phyloP scores from a whole-genome alignment of 2,329 filamentous ascomycete genomes.

The Bipolaris gigantea region DNA sequence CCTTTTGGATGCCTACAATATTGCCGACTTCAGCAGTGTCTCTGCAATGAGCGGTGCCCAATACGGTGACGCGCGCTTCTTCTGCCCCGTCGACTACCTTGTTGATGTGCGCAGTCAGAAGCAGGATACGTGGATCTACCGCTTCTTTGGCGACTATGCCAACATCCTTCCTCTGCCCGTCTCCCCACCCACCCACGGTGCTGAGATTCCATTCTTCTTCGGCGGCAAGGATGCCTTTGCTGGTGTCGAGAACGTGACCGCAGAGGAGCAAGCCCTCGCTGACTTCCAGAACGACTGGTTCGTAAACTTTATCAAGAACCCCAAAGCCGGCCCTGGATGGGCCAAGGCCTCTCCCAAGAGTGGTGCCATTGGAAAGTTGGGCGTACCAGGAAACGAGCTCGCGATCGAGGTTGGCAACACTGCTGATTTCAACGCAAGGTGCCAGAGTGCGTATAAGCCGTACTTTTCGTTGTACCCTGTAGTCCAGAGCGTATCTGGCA shows the following conservation, averaged over 20 bases:
- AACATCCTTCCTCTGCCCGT: slow-evolving; percentile 32
- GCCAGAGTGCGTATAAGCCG: slow-evolving; percentile 35
- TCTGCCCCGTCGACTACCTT: slow-evolving; percentile 45
- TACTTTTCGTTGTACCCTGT: slow-evolving; percentile 28
- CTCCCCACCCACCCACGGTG: slow-evolving; percentile 45
- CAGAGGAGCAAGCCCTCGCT: slow-evolving; percentile 47
- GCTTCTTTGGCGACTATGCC: slow-evolving; percentile 49
- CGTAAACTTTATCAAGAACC: slow-evolving; percentile 51
- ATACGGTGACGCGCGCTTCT: slow-evolving; percentile 52
- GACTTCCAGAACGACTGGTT: slow-evolving; percentile 50
- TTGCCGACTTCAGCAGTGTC: slow-evolving; percentile 43
- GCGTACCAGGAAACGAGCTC: slow-evolving; percentile 43
- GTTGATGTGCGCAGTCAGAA: slow-evolving; percentile 44
- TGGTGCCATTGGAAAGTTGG: slow-evolving; percentile 39
- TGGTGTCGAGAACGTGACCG: slow-evolving; percentile 39
- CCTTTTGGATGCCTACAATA: slow-evolving; percentile 42
- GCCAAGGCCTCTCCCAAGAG: slow-evolving; percentile 35
- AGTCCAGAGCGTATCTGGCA: slow-evolving; percentile 15
- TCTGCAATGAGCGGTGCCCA: slow-evolving; percentile 49
- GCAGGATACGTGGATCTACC: slow-evolving; percentile 51
- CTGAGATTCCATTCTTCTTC: slow-evolving; percentile 52
- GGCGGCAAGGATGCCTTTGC: slow-evolving; percentile 51
- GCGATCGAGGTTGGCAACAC: slow-evolving; percentile 33
- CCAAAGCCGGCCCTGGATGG: slow-evolving; percentile 49
- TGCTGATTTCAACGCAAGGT: slow-evolving; percentile 40